Evolutionary conservation across 371 early-diverging fungal genomes (phyloP), one percentile per base, ranked within the genome.

Genomic region (Aphelidium insulamus): DNA sequence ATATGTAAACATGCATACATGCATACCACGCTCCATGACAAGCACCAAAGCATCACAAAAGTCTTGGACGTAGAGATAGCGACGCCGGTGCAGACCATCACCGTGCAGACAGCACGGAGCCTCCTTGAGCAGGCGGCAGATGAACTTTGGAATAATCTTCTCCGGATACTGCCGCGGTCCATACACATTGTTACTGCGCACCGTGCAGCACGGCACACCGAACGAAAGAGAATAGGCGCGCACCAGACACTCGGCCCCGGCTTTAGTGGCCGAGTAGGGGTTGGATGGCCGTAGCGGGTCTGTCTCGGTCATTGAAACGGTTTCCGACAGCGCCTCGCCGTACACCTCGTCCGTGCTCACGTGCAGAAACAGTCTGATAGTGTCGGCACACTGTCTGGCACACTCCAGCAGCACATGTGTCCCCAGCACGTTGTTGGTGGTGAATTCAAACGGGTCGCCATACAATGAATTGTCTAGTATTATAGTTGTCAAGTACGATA

Each of bases 311-410:
- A 39, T 44, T 48, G 52, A 59, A 54, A 35, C 55, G 49, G 32
- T 57, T 62, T 37, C 45, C 42, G n/a, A 56, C 54, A 0, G 62
- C n/a, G n/a, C 68, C 48, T 77, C 78, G 4, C 85, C 85, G 43
- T 84, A 84, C 0, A 84, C 85, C 45, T 84, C 85, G 40, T 84
- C 85, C 0, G 85, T 84, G 34, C 69, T 68, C 24, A 84, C 69
- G 51, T 74, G 79, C 37, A 84, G 62, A 44, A 84, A 79, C 17
- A 68, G 50, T 20, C 50, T 51, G 26, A 72, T 50, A 6, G 44
- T 41, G 42, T 60, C 28, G n/a, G 34, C 28, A 7, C n/a, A 40
- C 5, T 45, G 61, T 35, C 72, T 56, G 18, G 79, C 76, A 10
- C 74, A 75, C 50, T 84, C 80, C 24, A 84, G 60, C 42, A 84